Percentiles rank a stretch among this genome's conserved stretches.
Conservation (phyloP, 768 basidiomycete genomes). For the Macrolepiota dolichaula region DNA sequence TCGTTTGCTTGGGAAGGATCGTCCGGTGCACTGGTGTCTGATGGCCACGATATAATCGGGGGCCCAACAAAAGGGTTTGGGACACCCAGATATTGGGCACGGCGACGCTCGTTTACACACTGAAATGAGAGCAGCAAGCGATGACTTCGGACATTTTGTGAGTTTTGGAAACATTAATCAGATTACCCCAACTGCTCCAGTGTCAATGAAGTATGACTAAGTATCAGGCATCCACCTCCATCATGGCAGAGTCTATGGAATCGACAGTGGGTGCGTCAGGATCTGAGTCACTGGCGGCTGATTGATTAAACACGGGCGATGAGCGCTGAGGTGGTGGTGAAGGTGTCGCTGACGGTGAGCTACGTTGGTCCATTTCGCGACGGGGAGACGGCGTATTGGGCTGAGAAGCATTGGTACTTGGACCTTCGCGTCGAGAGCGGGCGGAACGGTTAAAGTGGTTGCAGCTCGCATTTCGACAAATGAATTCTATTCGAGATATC, state of each 20-base stretch:
- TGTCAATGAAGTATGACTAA: neutral
- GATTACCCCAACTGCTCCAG: neutral
- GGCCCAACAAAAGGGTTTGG: neutral
- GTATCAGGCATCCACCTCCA: constrained; percentile 9
- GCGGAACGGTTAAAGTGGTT: constrained; percentile 70
- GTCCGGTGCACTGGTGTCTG: neutral
- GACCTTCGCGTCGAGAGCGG: constrained; percentile 30
- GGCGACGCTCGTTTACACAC: neutral
- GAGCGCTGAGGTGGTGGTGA: neutral
- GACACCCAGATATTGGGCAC: neutral
- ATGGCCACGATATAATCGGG: neutral
- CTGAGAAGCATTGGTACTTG: constrained; percentile 13
- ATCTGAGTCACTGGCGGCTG: neutral
- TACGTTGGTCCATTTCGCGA: neutral
- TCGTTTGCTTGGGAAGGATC: neutral
- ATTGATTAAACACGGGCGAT: neutral
- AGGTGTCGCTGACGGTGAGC: neutral
- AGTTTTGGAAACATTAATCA: neutral
- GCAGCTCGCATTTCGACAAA: constrained; percentile 50
- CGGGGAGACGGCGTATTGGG: neutral
- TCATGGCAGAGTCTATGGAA: constrained; percentile 4
- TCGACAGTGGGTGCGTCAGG: constrained; percentile 11
- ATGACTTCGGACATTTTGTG: neutral
- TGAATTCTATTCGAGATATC: neutral
- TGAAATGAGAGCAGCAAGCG: neutral